Conservation (phyloP, 202 grass and related monocot species). For the Brachypodium distachyon region DNA sequence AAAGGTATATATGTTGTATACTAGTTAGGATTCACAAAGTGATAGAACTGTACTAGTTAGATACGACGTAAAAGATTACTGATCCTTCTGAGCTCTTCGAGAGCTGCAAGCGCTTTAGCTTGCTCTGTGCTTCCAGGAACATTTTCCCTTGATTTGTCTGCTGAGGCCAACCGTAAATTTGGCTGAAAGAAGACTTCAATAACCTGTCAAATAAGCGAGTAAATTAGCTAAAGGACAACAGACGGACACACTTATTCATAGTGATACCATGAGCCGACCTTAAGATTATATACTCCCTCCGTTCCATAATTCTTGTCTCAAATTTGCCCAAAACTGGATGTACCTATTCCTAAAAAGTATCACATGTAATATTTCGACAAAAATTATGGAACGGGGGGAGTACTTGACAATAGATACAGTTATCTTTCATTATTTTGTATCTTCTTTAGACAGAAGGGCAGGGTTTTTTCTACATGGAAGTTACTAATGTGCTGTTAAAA, state of each 20-base stretch:
- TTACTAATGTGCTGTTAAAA: background rate
- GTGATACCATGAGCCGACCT: background rate
- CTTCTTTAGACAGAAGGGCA: background rate
- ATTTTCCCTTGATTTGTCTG: constrained; percentile 3
- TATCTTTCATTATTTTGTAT: background rate
- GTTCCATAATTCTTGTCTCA: too few relatives aligned
- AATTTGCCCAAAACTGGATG: too few relatives aligned
- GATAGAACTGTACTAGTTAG: constrained; percentile 27
- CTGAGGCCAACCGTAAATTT: constrained; percentile 11
- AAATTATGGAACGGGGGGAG: too few relatives aligned
- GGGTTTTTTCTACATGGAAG: background rate
- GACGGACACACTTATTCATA: background rate
- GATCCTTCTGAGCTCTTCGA: constrained; percentile 68
- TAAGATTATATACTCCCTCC: background rate
- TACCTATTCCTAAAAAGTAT: too few relatives aligned
- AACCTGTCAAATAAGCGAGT: constrained; percentile 33
- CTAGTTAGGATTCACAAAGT: constrained; percentile 16
- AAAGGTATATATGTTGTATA: constrained; percentile 1
- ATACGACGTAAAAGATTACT: constrained; percentile 45
- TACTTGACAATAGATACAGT: background rate
- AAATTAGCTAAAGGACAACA: constrained; percentile 12
- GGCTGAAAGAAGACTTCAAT: constrained; percentile 45
- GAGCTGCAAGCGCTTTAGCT: constrained; percentile 36
- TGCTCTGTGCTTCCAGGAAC: constrained; percentile 18
- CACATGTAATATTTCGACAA: too few relatives aligned